phyloP scores from a whole-genome alignment of 176 grass and related monocot genomes.

The Lolium perenne region DNA sequence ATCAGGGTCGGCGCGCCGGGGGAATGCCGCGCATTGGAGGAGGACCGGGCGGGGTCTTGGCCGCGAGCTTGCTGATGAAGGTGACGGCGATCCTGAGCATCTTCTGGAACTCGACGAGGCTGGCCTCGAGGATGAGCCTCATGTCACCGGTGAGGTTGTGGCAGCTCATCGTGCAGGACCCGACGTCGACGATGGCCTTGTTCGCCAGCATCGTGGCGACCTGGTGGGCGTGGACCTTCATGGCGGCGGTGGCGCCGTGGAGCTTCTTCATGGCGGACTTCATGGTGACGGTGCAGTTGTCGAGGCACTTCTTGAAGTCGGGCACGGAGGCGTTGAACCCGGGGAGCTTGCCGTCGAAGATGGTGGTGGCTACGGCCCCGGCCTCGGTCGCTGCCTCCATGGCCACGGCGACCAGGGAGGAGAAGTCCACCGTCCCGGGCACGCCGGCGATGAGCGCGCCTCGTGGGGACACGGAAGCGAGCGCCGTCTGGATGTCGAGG shows the following conservation, averaged over 20 bases:
- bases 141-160: slow-evolving; percentile 46
- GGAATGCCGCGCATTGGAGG: not conserved
- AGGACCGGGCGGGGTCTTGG: slow-evolving; percentile 12
- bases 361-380: slow-evolving; percentile 21
- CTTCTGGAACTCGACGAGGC: slow-evolving; percentile 57
- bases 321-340: slow-evolving; percentile 49
- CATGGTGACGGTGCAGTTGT: slow-evolving; percentile 58
- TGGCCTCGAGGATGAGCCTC: slow-evolving; percentile 40
- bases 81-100: slow-evolving; percentile 46
- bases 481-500: slow-evolving; percentile 39
- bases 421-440: slow-evolving; percentile 49
- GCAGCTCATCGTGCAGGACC: slow-evolving; percentile 42
- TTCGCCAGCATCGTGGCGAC: slow-evolving; percentile 46
- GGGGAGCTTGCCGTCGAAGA: slow-evolving; percentile 51
- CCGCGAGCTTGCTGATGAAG: slow-evolving; percentile 39
- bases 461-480: slow-evolving; percentile 34
- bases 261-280: slow-evolving; percentile 55
- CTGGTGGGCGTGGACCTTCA: slow-evolving; percentile 1
- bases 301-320: slow-evolving; percentile 38
- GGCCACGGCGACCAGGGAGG: slow-evolving; percentile 39
- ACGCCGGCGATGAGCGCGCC: slow-evolving; percentile 44
- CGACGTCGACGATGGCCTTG: slow-evolving; percentile 40
- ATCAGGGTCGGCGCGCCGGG: not conserved
- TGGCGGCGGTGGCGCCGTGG: slow-evolving; percentile 51
- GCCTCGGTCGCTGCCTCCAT: slow-evolving; percentile 49